phyloP scores from a whole-genome alignment of 768 basidiomycete genomes.

The Lactarius sp. region DNA sequence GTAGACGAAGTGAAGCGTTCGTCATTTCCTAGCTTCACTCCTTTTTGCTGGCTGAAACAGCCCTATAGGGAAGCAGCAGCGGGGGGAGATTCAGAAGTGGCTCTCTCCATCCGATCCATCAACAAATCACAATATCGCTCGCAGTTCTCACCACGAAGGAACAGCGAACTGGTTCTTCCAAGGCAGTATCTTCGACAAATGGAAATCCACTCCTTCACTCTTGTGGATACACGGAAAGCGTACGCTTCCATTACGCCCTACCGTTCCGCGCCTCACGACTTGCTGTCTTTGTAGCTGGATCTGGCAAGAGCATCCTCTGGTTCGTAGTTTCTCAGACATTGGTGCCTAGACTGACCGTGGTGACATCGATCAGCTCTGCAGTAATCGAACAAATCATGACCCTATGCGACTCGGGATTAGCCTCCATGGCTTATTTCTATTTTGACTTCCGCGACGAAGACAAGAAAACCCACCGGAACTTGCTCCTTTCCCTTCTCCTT shows the following conservation, averaged over 20 bases:
- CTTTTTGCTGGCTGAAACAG: background rate
- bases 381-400: background rate
- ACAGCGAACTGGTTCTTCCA: slow-evolving; percentile 2
- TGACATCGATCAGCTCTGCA: background rate
- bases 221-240: slow-evolving; percentile 1
- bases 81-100: background rate
- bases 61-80: background rate
- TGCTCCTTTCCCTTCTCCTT: background rate
- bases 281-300: background rate
- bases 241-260: background rate
- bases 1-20: background rate
- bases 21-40: background rate
- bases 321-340: background rate
- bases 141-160: background rate
- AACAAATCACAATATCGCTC: background rate
- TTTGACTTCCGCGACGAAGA: background rate
- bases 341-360: background rate
- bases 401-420: background rate
- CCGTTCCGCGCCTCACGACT: background rate
- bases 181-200: background rate
- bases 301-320: slow-evolving; percentile 1
- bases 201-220: background rate
- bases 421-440: background rate
- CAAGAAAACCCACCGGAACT: background rate
- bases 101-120: slow-evolving; percentile 5